phyloP scores from a whole-genome alignment of 202 grass and related monocot genomes.

The Schoenoplectus tabernaemontani region DNA sequence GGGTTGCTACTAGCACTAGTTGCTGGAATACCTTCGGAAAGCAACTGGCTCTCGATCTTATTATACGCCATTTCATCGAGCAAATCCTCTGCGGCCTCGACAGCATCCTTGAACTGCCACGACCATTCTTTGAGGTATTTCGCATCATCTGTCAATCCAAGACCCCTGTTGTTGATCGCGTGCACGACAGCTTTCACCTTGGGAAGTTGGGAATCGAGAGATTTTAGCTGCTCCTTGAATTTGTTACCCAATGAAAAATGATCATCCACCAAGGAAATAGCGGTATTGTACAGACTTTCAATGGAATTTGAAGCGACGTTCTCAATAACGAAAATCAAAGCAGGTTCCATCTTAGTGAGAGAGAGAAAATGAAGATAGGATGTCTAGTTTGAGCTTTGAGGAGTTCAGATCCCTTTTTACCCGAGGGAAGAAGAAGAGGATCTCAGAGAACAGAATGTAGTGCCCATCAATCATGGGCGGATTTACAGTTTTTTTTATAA shows the following conservation, averaged over 20 bases:
- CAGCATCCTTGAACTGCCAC: constrained; percentile 24
- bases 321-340: background rate
- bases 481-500: no score
- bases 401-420: no score
- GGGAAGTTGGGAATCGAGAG: background rate
- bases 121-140: background rate
- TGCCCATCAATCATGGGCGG: no score
- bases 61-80: constrained; percentile 22
- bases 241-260: background rate
- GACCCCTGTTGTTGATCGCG: background rate
- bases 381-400: no score
- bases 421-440: no score
- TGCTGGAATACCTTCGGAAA: background rate
- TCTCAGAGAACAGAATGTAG: no score
- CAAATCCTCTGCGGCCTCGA: constrained; percentile 29
- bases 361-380: background rate
- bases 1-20: background rate
- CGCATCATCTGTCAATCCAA: background rate
- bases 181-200: constrained; percentile 13
- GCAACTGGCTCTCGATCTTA: constrained; percentile 9
- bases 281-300: background rate
- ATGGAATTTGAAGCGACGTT: background rate
- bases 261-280: background rate
- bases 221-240: constrained; percentile 4
- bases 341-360: background rate